These are phyloP conservation scores for Saprolegnia parasitica DNA, from an alignment of 352 stramenopile genomes.

Conservation along the genomic window DNA sequence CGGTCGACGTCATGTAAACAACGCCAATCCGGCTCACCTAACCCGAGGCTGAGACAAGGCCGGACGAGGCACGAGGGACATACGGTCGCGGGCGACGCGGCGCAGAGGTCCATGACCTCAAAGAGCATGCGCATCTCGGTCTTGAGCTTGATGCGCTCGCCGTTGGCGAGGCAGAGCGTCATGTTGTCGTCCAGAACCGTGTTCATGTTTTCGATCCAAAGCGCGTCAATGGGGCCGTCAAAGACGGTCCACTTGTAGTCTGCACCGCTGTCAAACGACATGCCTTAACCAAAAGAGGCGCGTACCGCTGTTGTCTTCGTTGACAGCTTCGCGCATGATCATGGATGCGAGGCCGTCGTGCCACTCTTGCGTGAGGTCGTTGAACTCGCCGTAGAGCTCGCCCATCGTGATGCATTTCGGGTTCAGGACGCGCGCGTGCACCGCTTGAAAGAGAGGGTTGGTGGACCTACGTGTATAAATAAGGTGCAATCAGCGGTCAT, in stretches of 20 bases:
- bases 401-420: conserved; percentile 84
- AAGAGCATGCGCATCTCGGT: conserved; percentile 93
- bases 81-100: conserved; percentile 88
- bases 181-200: conserved; percentile 95
- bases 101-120: conserved; percentile 90
- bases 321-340: conserved; percentile 73
- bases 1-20: conserved; percentile 73
- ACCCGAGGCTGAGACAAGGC: conserved; percentile 35
- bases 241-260: conserved; percentile 90
- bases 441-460: conserved; percentile 81
- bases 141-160: conserved; percentile 87
- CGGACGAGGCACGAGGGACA: conserved; percentile 31
- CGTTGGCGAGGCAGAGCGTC: conserved; percentile 91
- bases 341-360: conserved; percentile 76
- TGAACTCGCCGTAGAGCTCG: conserved; percentile 83
- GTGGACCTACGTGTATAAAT: conserved; percentile 32
- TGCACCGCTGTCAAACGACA: conserved; percentile 27
- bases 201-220: conserved; percentile 97
- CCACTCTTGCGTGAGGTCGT: conserved; percentile 87
- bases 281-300: neutral
- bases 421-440: conserved; percentile 69
- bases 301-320: conserved; percentile 41
- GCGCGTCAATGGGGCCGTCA: conserved; percentile 91
- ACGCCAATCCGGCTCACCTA: conserved; percentile 63
- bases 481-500: conserved; percentile 8